Evolutionary conservation across 495 filamentous ascomycete species (phyloP), one percentile per base, ranked within the genome.

Genomic region (Neurospora sp.): DNA sequence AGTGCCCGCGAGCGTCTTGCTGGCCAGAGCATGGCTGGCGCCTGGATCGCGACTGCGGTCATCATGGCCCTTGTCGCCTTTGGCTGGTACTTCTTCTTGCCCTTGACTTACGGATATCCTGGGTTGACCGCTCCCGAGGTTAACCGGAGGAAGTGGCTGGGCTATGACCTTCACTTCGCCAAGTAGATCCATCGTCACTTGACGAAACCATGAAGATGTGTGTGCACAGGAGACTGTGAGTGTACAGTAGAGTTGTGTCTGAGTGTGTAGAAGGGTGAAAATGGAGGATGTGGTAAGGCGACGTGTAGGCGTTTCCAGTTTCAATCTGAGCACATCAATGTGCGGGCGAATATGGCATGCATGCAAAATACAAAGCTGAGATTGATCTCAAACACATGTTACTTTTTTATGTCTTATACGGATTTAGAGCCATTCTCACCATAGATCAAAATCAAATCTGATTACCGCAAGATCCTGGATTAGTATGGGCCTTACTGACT

Each of bases 101-200:
- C 96, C 28, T 83, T 99, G 80, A 99, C 96, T 13, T 98, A 98
- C 81, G 96, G 96, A 31, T 93, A 92, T 73, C 96, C 96, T 2
- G 96, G 96, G n/a, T 87, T 99, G 82, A 90, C 84, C 73, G 90
- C 94, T 11, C 90, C 90, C 11, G 86, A 93, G 77, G 94, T 99
- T 54, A 81, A 91, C 71, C 89, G 92, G 70, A 89, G 96, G 82
- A 97, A 97, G 85, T 99, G 94, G 96, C 85, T 98, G 78, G 91
- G 91, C 69, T 99, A 99, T 81, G 96, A 99, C 83, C 87, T 99
- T 81, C 96, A 99, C 85, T 99, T 98, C 84, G 96, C 96, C 43
- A 99, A 99, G 88, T 99, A 92, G 84, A 77, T 13, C 13, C 62
- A 3, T 21, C 8, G 45, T 36, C 24, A 69, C 38, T 39, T 40